Base-by-base conservation (phyloP, 2,329 filamentous ascomycete species). In the Ceratocystis ficicola region DNA sequence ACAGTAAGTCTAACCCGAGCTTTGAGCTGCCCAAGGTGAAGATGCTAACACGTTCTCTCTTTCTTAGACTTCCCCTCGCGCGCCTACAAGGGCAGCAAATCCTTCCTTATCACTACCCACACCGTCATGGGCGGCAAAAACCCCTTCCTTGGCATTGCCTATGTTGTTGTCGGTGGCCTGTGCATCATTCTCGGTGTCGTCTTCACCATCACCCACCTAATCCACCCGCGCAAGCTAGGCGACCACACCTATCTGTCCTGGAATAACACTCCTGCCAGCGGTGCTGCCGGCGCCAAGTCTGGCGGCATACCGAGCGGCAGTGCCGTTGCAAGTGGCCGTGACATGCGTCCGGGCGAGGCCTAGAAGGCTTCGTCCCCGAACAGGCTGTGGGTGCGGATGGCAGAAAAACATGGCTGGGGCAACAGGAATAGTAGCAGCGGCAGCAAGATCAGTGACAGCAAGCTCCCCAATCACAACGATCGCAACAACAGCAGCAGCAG, bases 181-280 rank as follows among this genome's bases (percentile, higher is more conserved):
- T 99, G 94, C 77, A 87, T 99, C 71, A 74, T 96, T 32, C 83
- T 99, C 7, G 94, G 94, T 63, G 84, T 85, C 30, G 74, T 97
- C 65, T 99, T 99, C 77, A 92, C 93, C 44, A 82, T 90, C 68
- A 92, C 90, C 0, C 92, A 97, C 77, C 81, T 97, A 69, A 86
- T 99, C 76, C 92, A 89, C 74, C 94, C 94, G 69, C 87, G 94
- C 73, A 99, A 97, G 88, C 83, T 99, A 52, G 94, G 94, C 68
- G 94, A 99, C 75, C 94, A 97, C 76, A 96, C 91, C 7, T 97
- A 99, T 75, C 82, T 99, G 62, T 94, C 90, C 28, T 99, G 94
- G 94, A 96, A 97, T 75, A 84, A 84, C 67, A 77, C 77, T 0
- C 80, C 81, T 1, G 70, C 76, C n/a, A 70, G 75, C 68, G 79